Conservation (phyloP, 2,329 filamentous ascomycete genomes). For the Scedosporium minutisporum region DNA sequence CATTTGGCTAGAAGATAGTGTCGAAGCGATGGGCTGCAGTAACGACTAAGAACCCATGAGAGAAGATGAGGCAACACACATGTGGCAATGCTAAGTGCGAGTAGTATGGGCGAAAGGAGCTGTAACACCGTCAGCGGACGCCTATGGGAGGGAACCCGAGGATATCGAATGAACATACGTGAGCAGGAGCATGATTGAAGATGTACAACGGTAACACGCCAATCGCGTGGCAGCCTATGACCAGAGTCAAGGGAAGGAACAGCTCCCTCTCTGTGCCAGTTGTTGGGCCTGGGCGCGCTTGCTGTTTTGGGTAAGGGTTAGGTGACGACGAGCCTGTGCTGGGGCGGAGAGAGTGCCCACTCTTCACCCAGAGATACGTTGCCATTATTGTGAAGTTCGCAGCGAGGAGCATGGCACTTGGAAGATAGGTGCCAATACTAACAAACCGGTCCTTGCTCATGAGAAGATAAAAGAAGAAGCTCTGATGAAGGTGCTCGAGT, state of each 20-base stretch:
- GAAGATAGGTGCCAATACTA: conserved; percentile 94
- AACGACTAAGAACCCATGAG: conserved; percentile 41
- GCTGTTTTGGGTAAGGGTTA: background rate
- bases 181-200: conserved; percentile 66
- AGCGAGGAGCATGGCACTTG: conserved; percentile 93
- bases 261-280: conserved; percentile 51
- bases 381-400: conserved; percentile 94
- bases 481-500: conserved; percentile 93
- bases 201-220: conserved; percentile 73
- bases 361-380: conserved; percentile 87
- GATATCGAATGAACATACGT: conserved; percentile 37
- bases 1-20: conserved; percentile 75
- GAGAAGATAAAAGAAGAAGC: conserved; percentile 97
- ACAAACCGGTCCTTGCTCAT: conserved; percentile 90
- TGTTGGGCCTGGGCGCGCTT: conserved; percentile 4
- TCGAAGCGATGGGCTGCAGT: conserved; percentile 49
- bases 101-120: conserved; percentile 52
- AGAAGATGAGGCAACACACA: conserved; percentile 46
- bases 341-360: conserved; percentile 41
- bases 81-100: conserved; percentile 45
- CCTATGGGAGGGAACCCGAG: background rate
- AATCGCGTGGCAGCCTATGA: conserved; percentile 63
- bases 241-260: conserved; percentile 63
- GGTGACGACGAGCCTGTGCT: background rate
- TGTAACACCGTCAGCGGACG: conserved; percentile 19